Percentiles rank a stretch among this genome's conserved stretches.
Conservation (phyloP, 2,329 filamentous ascomycete genomes). For the Colletotrichum lindemuthianum region DNA sequence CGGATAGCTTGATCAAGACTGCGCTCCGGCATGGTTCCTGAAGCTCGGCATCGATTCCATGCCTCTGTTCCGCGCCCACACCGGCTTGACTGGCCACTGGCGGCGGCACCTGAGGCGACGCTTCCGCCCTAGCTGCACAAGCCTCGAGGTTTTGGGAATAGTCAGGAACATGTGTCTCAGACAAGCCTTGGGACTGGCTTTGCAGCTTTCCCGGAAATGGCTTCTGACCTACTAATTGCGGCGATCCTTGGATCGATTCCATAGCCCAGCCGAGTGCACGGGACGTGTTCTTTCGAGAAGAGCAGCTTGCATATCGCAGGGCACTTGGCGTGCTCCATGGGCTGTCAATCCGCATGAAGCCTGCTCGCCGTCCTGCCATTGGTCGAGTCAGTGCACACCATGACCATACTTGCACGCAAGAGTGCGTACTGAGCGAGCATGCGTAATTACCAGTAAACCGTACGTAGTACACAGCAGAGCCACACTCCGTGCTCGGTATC, state of each 20-base stretch:
- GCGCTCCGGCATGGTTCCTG: constrained; percentile 27
- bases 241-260: constrained; percentile 9
- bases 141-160: constrained; percentile 33
- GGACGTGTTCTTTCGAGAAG: constrained; percentile 14
- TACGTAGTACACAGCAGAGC: too few species aligned
- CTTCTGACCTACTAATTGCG: constrained; percentile 16
- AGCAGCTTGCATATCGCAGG: constrained; percentile 16
- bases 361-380: constrained; percentile 8
- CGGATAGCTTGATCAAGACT: constrained; percentile 25
- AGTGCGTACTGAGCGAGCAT: too few species aligned
- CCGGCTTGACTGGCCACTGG: background rate
- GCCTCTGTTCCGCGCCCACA: background rate
- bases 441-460: too few species aligned
- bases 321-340: constrained; percentile 19
- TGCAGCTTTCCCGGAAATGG: constrained; percentile 18
- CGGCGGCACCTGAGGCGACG: constrained; percentile 20
- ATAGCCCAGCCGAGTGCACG: constrained; percentile 12
- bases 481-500: too few species aligned
- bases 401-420: background rate
- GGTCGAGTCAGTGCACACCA: constrained; percentile 15
- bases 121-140: constrained; percentile 18
- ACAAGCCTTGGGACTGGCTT: constrained; percentile 32
- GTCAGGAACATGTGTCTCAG: constrained; percentile 36
- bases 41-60: constrained; percentile 30
- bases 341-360: constrained; percentile 24